Evolutionary conservation across 2,329 filamentous ascomycete species (phyloP).

Genomic region (Phaeomoniella chlamydospora): DNA sequence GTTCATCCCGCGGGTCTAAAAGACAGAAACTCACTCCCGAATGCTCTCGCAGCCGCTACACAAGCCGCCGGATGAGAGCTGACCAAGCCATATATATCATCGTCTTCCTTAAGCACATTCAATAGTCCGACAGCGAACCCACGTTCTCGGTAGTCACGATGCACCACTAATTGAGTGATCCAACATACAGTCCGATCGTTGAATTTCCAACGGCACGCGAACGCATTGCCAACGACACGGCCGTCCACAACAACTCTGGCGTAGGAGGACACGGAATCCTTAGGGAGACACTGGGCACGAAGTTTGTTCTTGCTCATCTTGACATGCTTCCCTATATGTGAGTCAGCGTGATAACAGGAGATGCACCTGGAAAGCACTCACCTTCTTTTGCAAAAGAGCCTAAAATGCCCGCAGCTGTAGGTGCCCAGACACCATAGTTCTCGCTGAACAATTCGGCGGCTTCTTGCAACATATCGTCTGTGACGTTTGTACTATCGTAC

Average conservation of each 20-base stretch:
- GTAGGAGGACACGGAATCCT: slow-evolving; percentile 15
- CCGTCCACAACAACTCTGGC: slow-evolving; percentile 17
- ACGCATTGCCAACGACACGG: slow-evolving; percentile 18
- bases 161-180: slow-evolving; percentile 26
- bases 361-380: background rate
- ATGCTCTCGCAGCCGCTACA: slow-evolving; percentile 5
- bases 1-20: background rate
- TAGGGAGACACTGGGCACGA: slow-evolving; percentile 17
- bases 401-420: slow-evolving; percentile 1
- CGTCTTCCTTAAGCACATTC: slow-evolving; percentile 9
- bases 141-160: slow-evolving; percentile 18
- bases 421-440: slow-evolving; percentile 19
- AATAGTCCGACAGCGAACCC: slow-evolving; percentile 20
- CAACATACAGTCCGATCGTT: slow-evolving; percentile 19
- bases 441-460: slow-evolving; percentile 19
- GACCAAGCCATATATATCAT: slow-evolving; percentile 5
- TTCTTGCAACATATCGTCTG: slow-evolving; percentile 20
- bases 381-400: slow-evolving; percentile 3
- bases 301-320: slow-evolving; percentile 13
- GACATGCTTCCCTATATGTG: slow-evolving; percentile 10
- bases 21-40: slow-evolving; percentile 4
- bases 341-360: background rate
- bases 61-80: slow-evolving; percentile 6
- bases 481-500: slow-evolving; percentile 15
- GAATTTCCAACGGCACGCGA: slow-evolving; percentile 20